Evolutionary conservation across 129 eudicot species (phyloP), one percentile per base, ranked within the genome.

Genomic region (Heracleum sosnowskyi): DNA sequence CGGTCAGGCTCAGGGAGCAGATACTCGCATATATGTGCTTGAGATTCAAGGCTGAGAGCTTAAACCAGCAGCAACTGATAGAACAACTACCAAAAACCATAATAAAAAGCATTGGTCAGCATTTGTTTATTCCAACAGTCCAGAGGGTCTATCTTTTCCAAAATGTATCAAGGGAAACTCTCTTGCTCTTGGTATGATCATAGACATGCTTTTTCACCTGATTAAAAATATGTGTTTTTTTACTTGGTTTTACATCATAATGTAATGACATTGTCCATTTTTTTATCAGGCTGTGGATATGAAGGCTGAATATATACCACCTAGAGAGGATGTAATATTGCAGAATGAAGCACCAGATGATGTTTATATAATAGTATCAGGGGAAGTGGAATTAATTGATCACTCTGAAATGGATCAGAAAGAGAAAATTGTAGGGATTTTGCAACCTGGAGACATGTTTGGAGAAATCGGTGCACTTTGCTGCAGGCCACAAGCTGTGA

Each of bases 381-480:
- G 98, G 44, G 96, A 90, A 76, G 92, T 91, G 20, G 98, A 95
- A 71, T 82, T 87, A 63, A 87, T 95, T 8, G 88, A 88, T 22
- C 77, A 73, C 17, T 84, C 88, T 81, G 87, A 83, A 49, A 80
- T 69, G 85, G 97, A 73, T 73, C 77, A 91, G 81, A 87, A 82
- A 83, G 97, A 91, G 80, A 83, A 79, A 46, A 91, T 88, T 1
- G 70, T 88, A 42, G 92, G 93, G 79, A 79, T 57, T 28, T 77
- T 90, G 31, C 84, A 68, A 42, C 75, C 90, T 0, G 92, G 91
- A 7, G 97, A 91, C 45, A 85, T 95, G 82, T 95, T 91, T 84
- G 98, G 98, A 36, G 98, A 95, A 83, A 91, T 95, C 18, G 97
- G 91, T 44, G 96, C 92, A 12, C 86, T 95, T 70, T 90, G 97